phyloP scores from a whole-genome alignment of 2,329 filamentous ascomycete species.

The Scedosporium minutisporum region DNA sequence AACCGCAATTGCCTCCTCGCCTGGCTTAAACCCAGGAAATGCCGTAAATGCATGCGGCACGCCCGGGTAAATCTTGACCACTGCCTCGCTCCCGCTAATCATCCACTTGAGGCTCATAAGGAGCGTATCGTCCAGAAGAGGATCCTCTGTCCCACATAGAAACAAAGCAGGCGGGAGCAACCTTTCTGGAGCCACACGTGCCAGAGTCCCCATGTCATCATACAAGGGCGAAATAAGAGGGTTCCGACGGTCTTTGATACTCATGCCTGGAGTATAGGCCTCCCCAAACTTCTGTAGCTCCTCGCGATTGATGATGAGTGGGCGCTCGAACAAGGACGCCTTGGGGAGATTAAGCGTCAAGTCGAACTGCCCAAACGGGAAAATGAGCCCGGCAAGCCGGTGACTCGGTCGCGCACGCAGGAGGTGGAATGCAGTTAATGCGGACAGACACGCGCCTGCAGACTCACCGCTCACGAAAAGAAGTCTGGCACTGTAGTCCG shows the following conservation, averaged over 20 bases:
- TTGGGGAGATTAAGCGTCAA: conserved; percentile 31
- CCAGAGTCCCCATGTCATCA: neutral
- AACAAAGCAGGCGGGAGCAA: conserved; percentile 44
- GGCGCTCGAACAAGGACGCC: conserved; percentile 2
- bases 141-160: conserved; percentile 43
- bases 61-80: conserved; percentile 44
- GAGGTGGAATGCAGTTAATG: conserved; percentile 30
- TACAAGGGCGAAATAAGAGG: neutral
- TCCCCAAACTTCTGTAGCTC: conserved; percentile 34
- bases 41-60: conserved; percentile 40
- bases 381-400: conserved; percentile 36
- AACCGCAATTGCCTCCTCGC: conserved; percentile 9
- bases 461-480: conserved; percentile 1
- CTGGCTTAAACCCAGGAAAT: conserved; percentile 9
- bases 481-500: conserved; percentile 33
- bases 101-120: conserved; percentile 46
- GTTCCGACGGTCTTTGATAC: neutral
- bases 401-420: conserved; percentile 26
- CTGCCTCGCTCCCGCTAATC: conserved; percentile 14
- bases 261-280: neutral
- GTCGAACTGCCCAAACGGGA: conserved; percentile 44
- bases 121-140: conserved; percentile 19
- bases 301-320: conserved; percentile 31
- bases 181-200: conserved; percentile 10
- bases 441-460: conserved; percentile 1